phyloP scores from a whole-genome alignment of 2,329 filamentous ascomycete species.

The Aspergillus pseudoterreus region DNA sequence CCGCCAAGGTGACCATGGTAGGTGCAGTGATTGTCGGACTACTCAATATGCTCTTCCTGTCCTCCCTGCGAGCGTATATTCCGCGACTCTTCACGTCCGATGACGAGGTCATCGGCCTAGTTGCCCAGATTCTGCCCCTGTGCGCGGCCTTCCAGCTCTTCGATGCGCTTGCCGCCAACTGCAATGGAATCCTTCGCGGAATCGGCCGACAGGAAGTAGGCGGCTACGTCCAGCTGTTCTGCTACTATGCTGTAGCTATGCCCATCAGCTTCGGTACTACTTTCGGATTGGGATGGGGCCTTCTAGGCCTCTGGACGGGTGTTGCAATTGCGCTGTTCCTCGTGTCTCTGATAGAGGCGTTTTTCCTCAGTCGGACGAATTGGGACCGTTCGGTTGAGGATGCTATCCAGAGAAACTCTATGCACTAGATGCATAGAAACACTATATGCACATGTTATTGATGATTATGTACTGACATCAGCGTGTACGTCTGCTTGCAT shows the following conservation, averaged over 20 bases:
- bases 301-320: constrained; percentile 78
- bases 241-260: constrained; percentile 82
- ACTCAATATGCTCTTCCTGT: constrained; percentile 71
- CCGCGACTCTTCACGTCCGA: constrained; percentile 77
- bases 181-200: constrained; percentile 80
- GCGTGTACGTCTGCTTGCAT: background rate
- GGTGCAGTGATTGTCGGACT: constrained; percentile 68
- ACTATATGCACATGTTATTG: background rate
- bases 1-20: constrained; percentile 71
- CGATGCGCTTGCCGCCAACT: constrained; percentile 73
- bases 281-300: constrained; percentile 72
- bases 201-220: constrained; percentile 86
- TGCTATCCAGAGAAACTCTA: constrained; percentile 54
- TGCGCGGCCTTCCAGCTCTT: constrained; percentile 88
- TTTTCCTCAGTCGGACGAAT: constrained; percentile 54
- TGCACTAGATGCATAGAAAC: background rate
- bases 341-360: constrained; percentile 53
- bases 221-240: constrained; percentile 80
- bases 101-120: constrained; percentile 63
- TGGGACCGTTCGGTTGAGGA: constrained; percentile 60
- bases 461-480: background rate
- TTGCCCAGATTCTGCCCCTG: constrained; percentile 69
- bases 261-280: constrained; percentile 76
- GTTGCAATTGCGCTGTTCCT: constrained; percentile 66
- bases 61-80: constrained; percentile 66